These are phyloP conservation scores for Fusarium luffae DNA, from an alignment of 2,329 filamentous ascomycete genomes.

Conservation along the genomic window DNA sequence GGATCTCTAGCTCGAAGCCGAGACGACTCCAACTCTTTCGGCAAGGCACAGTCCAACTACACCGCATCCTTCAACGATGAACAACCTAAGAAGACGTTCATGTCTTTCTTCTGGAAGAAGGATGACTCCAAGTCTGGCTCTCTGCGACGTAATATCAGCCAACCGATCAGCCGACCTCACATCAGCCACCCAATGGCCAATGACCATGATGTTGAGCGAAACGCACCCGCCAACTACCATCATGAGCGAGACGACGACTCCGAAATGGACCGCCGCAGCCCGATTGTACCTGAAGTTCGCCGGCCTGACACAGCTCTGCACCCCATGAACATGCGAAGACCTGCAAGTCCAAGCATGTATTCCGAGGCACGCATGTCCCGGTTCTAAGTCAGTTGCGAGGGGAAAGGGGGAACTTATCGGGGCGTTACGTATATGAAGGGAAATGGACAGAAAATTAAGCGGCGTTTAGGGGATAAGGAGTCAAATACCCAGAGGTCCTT, in stretches of 20 bases:
- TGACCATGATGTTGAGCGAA: constrained; percentile 53
- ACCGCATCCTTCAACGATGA: constrained; percentile 56
- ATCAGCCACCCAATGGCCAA: constrained; percentile 50
- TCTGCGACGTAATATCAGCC: constrained; percentile 49
- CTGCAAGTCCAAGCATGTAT: constrained; percentile 56
- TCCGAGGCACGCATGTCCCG: constrained; percentile 63
- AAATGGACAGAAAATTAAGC: constrained; percentile 3
- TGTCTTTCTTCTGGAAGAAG: constrained; percentile 51
- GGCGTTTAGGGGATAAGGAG: constrained; percentile 34
- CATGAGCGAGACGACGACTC: constrained; percentile 23
- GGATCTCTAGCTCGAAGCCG: constrained; percentile 73
- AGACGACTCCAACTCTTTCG: constrained; percentile 44
- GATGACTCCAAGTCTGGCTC: constrained; percentile 43
- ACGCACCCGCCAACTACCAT: constrained; percentile 36
- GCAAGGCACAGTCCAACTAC: constrained; percentile 53
- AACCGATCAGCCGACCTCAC: constrained; percentile 48
- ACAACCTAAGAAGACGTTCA: constrained; percentile 52
- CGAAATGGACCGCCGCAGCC: constrained; percentile 57
- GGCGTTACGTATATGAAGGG: neutral
- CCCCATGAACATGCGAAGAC: constrained; percentile 60
- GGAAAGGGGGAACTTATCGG: neutral
- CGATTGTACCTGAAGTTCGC: constrained; percentile 65
- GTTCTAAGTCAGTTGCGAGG: constrained; percentile 51
- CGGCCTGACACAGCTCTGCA: constrained; percentile 69
- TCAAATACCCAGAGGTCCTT: constrained; percentile 37